Base-by-base conservation (phyloP, 257 asterid genomes). In the Paraleonurus japonicus region DNA sequence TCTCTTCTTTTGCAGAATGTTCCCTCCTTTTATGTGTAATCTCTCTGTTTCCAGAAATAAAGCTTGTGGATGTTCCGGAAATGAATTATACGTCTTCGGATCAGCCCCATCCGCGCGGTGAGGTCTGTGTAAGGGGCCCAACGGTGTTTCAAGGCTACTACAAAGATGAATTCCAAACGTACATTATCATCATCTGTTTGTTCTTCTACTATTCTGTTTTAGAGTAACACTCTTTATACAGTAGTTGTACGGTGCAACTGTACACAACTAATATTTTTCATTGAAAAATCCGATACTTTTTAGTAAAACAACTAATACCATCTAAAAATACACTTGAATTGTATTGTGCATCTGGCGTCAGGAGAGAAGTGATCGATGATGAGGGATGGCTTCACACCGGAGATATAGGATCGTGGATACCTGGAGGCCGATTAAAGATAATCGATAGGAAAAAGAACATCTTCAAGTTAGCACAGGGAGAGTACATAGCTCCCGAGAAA, bases 401-500 rank as follows among this genome's bases (percentile, higher is more conserved):
- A 72, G 96, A 90, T 83, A 90, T 90, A 64, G 96, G 96, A 13
- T 72, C 77, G 75, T 90, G 96, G 96, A 69, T 88, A 58, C 93
- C 87, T 61, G 93, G 87, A 51, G 96, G 96, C 39, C 90, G 88
- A 32, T 80, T 90, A 77, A 90, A 88, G 89, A 83, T 90, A 62
- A 88, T 90, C 51, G 96, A 90, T 79, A 83, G 98, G 95, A 92
- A 92, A 80, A 92, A 92, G 81, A 92, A 92, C 83, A 90, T 92
- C 58, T 92, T 92, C 74, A 92, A 90, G 81, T 71, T 92, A 83
- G 92, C 96, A 60, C 98, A 92, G 79, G 98, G 96, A n/a, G 98
- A 92, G 85, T 92, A 92, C 81, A 80, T 92, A 70, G 96, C 98
- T 7, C 96, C 98, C 2, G 98, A 92, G 85, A 92, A 92, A 84